Evolutionary conservation across 179 eudicot species (phyloP).

Genomic region (Beta macrorhiza): DNA sequence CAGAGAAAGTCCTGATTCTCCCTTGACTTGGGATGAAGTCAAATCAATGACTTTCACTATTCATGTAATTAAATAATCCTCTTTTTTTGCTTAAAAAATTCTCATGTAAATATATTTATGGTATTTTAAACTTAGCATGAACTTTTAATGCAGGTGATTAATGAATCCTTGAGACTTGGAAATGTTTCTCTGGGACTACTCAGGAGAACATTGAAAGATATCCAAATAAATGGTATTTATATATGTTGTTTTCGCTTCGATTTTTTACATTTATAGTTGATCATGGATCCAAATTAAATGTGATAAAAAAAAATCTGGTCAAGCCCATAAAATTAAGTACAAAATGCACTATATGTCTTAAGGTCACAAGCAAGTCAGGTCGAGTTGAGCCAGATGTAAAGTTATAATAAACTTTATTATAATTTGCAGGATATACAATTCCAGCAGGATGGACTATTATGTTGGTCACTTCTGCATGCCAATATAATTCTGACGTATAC

Average conservation of each 20-base stretch:
- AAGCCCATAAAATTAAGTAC: too few species aligned
- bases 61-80: slow-evolving; percentile 36
- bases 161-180: slow-evolving; percentile 56
- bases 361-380: neutral
- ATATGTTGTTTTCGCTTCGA: neutral
- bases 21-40: slow-evolving; percentile 63
- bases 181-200: slow-evolving; percentile 58
- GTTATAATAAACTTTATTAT: neutral
- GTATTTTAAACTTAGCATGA: neutral
- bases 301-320: too few species aligned
- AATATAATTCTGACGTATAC: slow-evolving; percentile 40
- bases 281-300: too few species aligned
- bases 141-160: slow-evolving; percentile 40
- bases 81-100: too few species aligned
- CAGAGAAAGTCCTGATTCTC: slow-evolving; percentile 37
- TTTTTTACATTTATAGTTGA: too few species aligned
- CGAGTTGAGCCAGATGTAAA: neutral
- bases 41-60: slow-evolving; percentile 74
- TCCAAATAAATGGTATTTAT: slow-evolving; percentile 46
- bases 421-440: slow-evolving; percentile 52
- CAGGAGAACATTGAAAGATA: slow-evolving; percentile 50
- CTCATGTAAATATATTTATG: neutral
- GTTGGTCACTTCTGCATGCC: slow-evolving; percentile 53
- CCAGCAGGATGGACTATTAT: slow-evolving; percentile 70
- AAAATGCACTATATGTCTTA: too few species aligned